Conservation (phyloP, 192 early-diverging fungal species). For the Phlyctochytrium bullatum region DNA sequence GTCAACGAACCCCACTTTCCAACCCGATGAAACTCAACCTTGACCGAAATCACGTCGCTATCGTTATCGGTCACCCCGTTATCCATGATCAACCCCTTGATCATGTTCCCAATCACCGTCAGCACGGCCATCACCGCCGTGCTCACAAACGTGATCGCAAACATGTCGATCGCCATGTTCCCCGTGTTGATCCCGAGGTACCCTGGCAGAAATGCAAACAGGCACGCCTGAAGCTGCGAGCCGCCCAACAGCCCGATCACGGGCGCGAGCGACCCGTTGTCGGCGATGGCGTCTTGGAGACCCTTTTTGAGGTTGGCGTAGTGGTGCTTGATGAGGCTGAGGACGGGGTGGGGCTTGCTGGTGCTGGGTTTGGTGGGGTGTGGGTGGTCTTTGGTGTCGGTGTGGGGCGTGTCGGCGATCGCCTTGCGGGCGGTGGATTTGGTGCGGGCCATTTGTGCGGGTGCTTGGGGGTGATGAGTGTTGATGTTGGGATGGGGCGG, state of each 20-base stretch:
- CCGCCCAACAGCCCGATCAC: background rate
- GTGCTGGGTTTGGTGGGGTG: too few relatives aligned
- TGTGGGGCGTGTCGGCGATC: too few relatives aligned
- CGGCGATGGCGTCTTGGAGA: slow-evolving; percentile 6
- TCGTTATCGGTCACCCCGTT: slow-evolving; percentile 15
- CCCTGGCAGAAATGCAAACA: slow-evolving; percentile 33
- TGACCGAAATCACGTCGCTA: slow-evolving; percentile 11
- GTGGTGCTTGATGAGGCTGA: background rate
- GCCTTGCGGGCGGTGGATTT: too few relatives aligned
- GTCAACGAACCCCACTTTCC: slow-evolving; percentile 24
- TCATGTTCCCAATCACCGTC: slow-evolving; percentile 18
- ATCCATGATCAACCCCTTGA: slow-evolving; percentile 19
- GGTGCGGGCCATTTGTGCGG: too few relatives aligned
- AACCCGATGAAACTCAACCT: slow-evolving; percentile 32
- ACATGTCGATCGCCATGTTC: slow-evolving; percentile 43
- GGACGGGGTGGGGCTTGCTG: background rate
- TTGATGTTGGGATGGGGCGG: too few relatives aligned
- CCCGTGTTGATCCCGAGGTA: slow-evolving; percentile 30
- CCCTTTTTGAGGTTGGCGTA: background rate
- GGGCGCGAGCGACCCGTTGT: background rate
- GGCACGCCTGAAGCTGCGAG: slow-evolving; percentile 10
- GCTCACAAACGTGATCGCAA: slow-evolving; percentile 30
- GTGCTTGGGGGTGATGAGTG: too few relatives aligned
- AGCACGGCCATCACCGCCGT: slow-evolving; percentile 29
- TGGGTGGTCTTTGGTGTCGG: too few relatives aligned